Conservation (phyloP, 805 yeast genomes). For the Schizosaccharomyces cryophilus region DNA sequence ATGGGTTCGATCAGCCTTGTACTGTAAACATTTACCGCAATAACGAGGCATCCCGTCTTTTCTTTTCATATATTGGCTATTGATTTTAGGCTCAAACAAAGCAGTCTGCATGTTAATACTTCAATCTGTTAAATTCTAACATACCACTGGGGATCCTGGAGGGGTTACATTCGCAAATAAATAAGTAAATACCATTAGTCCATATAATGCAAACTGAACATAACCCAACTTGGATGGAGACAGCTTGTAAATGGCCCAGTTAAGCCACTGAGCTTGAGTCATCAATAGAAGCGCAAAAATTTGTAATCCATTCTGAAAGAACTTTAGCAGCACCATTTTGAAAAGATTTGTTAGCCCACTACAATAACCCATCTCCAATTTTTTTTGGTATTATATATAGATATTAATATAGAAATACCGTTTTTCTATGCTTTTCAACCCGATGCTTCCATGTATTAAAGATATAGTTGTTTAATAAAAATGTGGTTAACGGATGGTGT, state of each 20-base stretch:
- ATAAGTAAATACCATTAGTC: neutral
- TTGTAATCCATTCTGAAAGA: neutral
- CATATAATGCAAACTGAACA: neutral
- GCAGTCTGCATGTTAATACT: neutral
- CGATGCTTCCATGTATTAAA: too few species aligned
- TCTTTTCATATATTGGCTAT: neutral
- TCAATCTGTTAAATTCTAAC: neutral
- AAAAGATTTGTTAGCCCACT: too few species aligned
- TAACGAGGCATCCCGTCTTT: neutral
- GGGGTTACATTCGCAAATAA: neutral
- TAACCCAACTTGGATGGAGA: neutral
- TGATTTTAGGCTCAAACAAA: neutral
- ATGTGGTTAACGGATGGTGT: too few species aligned
- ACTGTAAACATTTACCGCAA: neutral
- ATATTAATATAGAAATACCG: too few species aligned
- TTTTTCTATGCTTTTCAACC: too few species aligned
- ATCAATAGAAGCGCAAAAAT: neutral
- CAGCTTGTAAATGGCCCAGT: neutral
- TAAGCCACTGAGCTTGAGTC: neutral
- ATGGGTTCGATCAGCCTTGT: slow-evolving; percentile 1
- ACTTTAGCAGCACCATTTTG: too few species aligned
- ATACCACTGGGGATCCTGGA: neutral
- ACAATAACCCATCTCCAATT: too few species aligned
- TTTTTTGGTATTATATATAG: too few species aligned
- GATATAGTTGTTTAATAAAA: too few species aligned